Evolutionary conservation across 148 eudicot species (phyloP).

Genomic region (Beta vulgaris): DNA sequence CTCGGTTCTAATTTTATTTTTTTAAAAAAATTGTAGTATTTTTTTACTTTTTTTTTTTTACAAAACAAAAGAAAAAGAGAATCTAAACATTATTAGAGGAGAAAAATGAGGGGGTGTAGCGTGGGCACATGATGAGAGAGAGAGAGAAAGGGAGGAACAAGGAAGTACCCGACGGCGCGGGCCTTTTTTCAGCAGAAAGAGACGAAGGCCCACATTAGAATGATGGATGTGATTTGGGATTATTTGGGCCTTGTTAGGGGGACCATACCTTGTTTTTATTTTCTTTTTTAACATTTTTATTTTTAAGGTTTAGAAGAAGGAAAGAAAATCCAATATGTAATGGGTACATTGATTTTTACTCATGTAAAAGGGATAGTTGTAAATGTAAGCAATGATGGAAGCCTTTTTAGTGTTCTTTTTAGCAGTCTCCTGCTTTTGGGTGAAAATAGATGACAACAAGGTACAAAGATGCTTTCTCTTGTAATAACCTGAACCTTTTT

Average conservation of each 20-base stretch:
- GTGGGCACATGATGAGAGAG: slow-evolving; percentile 27
- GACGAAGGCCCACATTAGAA: slow-evolving; percentile 17
- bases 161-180: slow-evolving; percentile 44
- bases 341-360: slow-evolving; percentile 6
- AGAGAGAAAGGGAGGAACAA: too few species aligned
- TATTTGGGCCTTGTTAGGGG: slow-evolving; percentile 3
- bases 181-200: slow-evolving; percentile 24
- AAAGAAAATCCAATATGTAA: background rate
- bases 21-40: background rate
- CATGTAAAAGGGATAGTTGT: slow-evolving; percentile 10
- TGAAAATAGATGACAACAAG: too few species aligned
- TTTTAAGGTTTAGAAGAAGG: slow-evolving; percentile 2
- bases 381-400: background rate
- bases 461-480: background rate
- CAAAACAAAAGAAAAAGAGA: background rate
- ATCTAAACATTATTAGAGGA: background rate
- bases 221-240: background rate
- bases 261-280: background rate
- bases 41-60: background rate
- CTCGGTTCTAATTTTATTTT: slow-evolving; percentile 51
- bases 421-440: too few species aligned
- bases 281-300: background rate
- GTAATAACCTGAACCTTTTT: too few species aligned
- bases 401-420: background rate
- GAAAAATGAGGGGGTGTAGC: background rate